Conservation (phyloP, 768 basidiomycete genomes). For the Mrakia hoshinonis region DNA sequence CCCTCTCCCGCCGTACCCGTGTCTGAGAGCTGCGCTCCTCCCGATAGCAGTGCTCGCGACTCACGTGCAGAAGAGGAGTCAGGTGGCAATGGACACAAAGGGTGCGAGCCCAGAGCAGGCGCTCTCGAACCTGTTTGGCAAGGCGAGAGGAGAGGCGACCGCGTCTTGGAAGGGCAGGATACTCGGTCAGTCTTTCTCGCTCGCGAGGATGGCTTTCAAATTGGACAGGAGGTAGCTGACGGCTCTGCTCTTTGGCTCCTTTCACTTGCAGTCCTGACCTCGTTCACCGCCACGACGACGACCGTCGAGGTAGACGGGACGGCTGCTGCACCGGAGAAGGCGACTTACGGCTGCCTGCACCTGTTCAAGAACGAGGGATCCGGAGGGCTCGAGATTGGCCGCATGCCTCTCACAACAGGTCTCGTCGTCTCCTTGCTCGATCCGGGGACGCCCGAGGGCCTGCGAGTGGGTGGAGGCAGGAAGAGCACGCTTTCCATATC, state of each 20-base stretch:
- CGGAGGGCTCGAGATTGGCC: not conserved
- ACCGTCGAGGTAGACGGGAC: not conserved
- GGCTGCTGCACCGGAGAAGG: not conserved
- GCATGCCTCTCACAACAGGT: not conserved
- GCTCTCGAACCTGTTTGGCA: not conserved
- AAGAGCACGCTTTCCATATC: not conserved
- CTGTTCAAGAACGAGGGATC: constrained; percentile 5
- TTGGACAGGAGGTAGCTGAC: not conserved
- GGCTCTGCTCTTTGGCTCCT: not conserved
- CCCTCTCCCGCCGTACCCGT: not conserved
- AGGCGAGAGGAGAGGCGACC: not conserved
- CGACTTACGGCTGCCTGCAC: not conserved
- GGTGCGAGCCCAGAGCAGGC: not conserved
- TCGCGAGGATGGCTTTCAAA: not conserved
- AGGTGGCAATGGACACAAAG: not conserved
- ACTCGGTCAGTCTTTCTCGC: not conserved
- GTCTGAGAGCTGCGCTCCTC: not conserved
- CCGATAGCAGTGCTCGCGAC: constrained; percentile 6
- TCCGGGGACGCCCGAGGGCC: not conserved
- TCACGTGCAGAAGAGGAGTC: constrained; percentile 12
- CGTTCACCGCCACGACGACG: not conserved
- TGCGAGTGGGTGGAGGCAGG: not conserved
- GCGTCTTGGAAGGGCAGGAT: constrained; percentile 3
- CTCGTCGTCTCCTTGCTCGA: not conserved
- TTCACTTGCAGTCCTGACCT: not conserved